Base-by-base conservation (phyloP, 148 eudicot species). In the Camellia lanceoleosa region DNA sequence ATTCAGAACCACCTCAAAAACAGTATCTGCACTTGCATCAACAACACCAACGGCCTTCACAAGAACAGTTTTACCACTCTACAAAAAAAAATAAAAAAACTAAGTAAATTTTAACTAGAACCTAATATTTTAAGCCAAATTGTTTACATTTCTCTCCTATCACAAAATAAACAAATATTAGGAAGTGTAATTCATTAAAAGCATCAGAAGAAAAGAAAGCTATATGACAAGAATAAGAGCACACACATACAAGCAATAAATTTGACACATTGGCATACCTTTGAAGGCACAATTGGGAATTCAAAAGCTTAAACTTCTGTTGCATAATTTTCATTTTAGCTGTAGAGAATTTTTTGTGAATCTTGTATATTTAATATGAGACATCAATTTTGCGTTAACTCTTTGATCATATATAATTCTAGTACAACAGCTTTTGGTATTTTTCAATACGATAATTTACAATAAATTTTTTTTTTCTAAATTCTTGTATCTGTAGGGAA, bases 31-130 rank as follows among this genome's bases (percentile, higher is more conserved):
- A 84, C 85, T 87, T 12, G 95, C 92, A 83, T 91, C 91, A 58
- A 96, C 88, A 79, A 93, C 90, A 76, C 90, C 99, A 79, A 93
- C 95, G 75, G 98, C 97, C 88, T 96, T 96, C 86, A 96, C 95
- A 77, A 96, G 92, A 77, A 91, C 89, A 79, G 89, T 87, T 89
- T 89, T 93, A 82, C 90, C 88, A 84, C 74, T 84, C 99, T 92
- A 74, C 74, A 86, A 73, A 78, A 66, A 23, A 10, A 51, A 7
- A 30, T 15, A 30, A 30, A 30, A 30, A 30, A 30, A 30, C 1
- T 1, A 30, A 30, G 38, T 30, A 56, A 46, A 38, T 49, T 23
- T 56, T 20, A 59, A 68, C 68, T 51, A 70, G 7, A 44, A 76
- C 6, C 15, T n/a, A n/a, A 49, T 46, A 62, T 2, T 9, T 7